Evolutionary conservation across 2,329 filamentous ascomycete species (phyloP).

Genomic region (Paraphaeosphaeria sporulosa): DNA sequence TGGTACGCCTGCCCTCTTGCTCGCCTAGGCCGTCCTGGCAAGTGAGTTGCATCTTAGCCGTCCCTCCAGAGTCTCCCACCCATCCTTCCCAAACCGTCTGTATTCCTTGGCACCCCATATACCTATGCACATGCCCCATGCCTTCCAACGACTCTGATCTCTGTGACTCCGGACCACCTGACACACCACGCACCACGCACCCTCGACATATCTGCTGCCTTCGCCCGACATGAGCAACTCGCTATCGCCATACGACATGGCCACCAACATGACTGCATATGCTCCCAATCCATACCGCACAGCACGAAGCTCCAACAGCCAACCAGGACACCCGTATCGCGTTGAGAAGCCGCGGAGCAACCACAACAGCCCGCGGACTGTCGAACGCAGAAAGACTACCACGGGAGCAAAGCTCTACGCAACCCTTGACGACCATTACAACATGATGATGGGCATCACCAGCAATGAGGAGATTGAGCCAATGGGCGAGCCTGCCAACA

Average conservation of each 20-base stretch:
- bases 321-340: constrained; percentile 41
- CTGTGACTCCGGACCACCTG: constrained; percentile 27
- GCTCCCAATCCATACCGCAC: constrained; percentile 39
- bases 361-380: constrained; percentile 46
- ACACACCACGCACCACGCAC: constrained; percentile 13
- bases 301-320: constrained; percentile 43
- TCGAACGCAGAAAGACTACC: constrained; percentile 50
- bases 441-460: constrained; percentile 50
- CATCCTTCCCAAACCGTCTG: constrained; percentile 44
- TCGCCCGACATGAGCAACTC: constrained; percentile 28
- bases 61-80: constrained; percentile 39
- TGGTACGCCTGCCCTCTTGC: constrained; percentile 37
- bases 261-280: constrained; percentile 35
- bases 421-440: constrained; percentile 51
- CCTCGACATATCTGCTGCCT: constrained; percentile 18
- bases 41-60: constrained; percentile 38
- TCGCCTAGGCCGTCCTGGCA: constrained; percentile 40
- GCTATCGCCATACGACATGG: constrained; percentile 24
- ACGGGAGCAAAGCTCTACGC: constrained; percentile 48
- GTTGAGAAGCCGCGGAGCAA: constrained; percentile 51
- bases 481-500: constrained; percentile 28
- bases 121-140: constrained; percentile 43
- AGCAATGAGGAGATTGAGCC: constrained; percentile 37
- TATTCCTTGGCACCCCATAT: constrained; percentile 49
- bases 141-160: constrained; percentile 28